These are phyloP conservation scores for Oxytropis ochrocephala DNA, from an alignment of 306 rosid species.

Conservation along the genomic window DNA sequence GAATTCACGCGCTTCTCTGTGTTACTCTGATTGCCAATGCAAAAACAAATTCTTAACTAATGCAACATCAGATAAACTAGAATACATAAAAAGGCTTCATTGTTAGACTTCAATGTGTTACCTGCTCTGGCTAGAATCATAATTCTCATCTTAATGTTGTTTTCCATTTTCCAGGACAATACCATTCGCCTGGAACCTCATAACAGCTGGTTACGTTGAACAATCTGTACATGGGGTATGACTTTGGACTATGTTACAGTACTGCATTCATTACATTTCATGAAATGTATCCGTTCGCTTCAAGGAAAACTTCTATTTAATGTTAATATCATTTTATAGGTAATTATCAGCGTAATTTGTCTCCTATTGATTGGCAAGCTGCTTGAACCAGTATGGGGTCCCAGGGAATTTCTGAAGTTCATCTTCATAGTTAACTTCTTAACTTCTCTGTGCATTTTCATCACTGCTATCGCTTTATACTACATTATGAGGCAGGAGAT, in stretches of 20 bases:
- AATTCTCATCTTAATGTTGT: too few relatives aligned
- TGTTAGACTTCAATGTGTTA: not conserved
- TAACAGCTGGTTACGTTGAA: slow-evolving; percentile 78
- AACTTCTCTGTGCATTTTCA: slow-evolving; percentile 67
- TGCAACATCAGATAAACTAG: not conserved
- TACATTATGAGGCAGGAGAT: slow-evolving; percentile 60
- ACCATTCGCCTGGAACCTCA: slow-evolving; percentile 91
- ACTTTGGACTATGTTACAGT: not conserved
- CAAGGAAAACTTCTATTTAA: not conserved
- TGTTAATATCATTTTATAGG: slow-evolving; percentile 39
- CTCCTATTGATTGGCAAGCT: slow-evolving; percentile 84
- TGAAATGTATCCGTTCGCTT: not conserved
- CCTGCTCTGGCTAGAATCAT: not conserved
- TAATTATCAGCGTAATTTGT: slow-evolving; percentile 52
- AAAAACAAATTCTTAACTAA: not conserved
- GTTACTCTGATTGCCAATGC: not conserved
- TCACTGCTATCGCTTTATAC: slow-evolving; percentile 83
- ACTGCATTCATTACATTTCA: not conserved
- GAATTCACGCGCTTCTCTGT: not conserved
- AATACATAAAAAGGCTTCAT: not conserved
- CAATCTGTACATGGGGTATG: slow-evolving; percentile 77
- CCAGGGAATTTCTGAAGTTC: slow-evolving; percentile 88
- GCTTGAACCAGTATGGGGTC: slow-evolving; percentile 93
- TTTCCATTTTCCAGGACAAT: slow-evolving; percentile 58
- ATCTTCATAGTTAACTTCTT: slow-evolving; percentile 74